Conservation (phyloP, 768 basidiomycete genomes). For the Trametes elegans region DNA sequence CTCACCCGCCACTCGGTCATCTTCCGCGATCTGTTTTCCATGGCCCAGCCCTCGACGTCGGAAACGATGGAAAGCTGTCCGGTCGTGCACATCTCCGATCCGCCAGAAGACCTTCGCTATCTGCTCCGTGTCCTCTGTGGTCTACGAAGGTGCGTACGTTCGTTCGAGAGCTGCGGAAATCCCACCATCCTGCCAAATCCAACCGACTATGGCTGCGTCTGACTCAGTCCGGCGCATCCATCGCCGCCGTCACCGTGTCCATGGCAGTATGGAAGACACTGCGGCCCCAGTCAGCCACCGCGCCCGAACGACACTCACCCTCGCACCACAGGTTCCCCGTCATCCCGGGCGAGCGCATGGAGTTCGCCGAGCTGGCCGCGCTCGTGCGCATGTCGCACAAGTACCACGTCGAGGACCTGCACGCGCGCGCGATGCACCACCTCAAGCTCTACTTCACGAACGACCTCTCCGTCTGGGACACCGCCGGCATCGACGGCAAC, state of each 20-base stretch:
- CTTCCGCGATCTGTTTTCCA: conserved; percentile 22
- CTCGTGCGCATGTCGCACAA: conserved; percentile 24
- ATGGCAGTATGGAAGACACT: too few relatives aligned
- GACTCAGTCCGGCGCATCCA: too few relatives aligned
- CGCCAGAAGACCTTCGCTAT: conserved; percentile 17
- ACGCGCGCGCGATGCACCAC: conserved; percentile 16
- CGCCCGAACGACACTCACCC: not conserved
- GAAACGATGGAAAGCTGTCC: conserved; percentile 22
- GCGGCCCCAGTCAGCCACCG: not conserved
- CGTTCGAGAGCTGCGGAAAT: too few relatives aligned
- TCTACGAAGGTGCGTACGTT: conserved; percentile 11
- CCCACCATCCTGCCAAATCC: too few relatives aligned
- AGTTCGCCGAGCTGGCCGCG: conserved; percentile 21
- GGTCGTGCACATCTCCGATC: conserved; percentile 19
- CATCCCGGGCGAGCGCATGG: conserved; percentile 14
- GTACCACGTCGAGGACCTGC: conserved; percentile 22
- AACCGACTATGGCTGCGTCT: too few relatives aligned
- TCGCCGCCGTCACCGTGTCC: too few relatives aligned
- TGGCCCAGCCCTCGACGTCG: conserved; percentile 18
- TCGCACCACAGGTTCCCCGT: conserved; percentile 8
- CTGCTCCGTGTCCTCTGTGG: conserved; percentile 14
- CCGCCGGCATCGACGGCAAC: conserved; percentile 19
- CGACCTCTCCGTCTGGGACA: conserved; percentile 20
- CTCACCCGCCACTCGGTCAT: conserved; percentile 23
- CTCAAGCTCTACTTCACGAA: conserved; percentile 21